Evolutionary conservation across 2,329 filamentous ascomycete genomes (phyloP).

Genomic region (Arthrobotrys entomopaga): DNA sequence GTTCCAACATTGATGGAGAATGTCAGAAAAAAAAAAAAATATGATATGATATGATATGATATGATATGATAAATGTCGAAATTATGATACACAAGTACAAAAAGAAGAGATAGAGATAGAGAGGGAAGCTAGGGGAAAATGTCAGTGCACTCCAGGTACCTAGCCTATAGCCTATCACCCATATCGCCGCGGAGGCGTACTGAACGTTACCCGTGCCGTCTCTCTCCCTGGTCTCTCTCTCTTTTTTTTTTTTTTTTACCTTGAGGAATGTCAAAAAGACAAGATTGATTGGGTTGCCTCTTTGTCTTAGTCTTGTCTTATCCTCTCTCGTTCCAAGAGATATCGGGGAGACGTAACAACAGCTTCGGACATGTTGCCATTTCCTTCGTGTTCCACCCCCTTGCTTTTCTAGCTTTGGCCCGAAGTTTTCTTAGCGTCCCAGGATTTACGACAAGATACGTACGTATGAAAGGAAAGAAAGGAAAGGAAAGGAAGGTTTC

Average conservation of each 20-base stretch:
- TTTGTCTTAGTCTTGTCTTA: too few relatives aligned
- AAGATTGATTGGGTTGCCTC: too few relatives aligned
- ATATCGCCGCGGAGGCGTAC: not conserved
- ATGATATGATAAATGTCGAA: not conserved
- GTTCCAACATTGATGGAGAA: not conserved
- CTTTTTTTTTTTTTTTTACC: too few relatives aligned
- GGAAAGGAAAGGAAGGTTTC: too few relatives aligned
- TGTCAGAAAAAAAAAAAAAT: not conserved
- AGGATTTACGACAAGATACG: not conserved
- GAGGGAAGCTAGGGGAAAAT: too few relatives aligned
- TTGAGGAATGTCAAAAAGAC: too few relatives aligned
- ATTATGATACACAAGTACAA: not conserved
- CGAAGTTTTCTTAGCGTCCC: constrained; percentile 10
- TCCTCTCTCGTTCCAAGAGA: not conserved
- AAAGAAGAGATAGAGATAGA: not conserved
- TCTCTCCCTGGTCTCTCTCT: not conserved
- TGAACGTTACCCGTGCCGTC: not conserved
- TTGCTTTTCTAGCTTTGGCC: constrained; percentile 15
- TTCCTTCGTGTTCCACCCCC: not conserved
- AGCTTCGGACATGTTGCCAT: constrained; percentile 23
- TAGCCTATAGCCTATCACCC: not conserved
- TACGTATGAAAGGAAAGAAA: too few relatives aligned
- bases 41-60: too few relatives aligned
- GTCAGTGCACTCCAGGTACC: constrained; percentile 2
- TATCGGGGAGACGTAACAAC: constrained; percentile 25